Conservation (phyloP, 1,284 basidiomycete species). For the Sphagnurus paluster region DNA sequence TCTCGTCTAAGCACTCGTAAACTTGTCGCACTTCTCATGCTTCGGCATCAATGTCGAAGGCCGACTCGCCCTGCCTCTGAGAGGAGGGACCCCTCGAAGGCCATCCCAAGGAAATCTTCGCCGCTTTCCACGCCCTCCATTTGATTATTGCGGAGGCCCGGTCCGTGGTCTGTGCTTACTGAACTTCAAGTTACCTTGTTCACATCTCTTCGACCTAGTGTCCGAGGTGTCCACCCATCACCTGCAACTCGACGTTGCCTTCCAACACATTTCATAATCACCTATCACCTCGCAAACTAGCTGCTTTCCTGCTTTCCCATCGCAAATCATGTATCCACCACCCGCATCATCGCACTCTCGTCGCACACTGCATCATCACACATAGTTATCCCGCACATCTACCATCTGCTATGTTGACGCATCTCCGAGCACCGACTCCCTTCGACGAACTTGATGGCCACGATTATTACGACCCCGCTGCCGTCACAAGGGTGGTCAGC, state of each 20-base stretch:
- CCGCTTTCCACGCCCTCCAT: slow-evolving; percentile 11
- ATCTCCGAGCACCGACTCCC: background rate
- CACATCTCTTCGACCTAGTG: no score
- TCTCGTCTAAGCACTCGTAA: slow-evolving; percentile 8
- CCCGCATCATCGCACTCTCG: slow-evolving; percentile 3
- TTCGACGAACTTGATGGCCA: slow-evolving; percentile 13
- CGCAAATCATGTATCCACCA: slow-evolving; percentile 11
- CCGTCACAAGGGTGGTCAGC: background rate
- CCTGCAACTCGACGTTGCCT: slow-evolving; percentile 14
- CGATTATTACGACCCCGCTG: slow-evolving; percentile 12
- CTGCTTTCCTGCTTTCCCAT: slow-evolving; percentile 9
- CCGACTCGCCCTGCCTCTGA: slow-evolving; percentile 9
- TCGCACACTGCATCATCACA: background rate
- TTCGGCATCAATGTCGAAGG: slow-evolving; percentile 16
- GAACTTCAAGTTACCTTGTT: no score
- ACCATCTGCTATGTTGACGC: background rate
- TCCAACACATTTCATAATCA: background rate
- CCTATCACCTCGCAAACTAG: background rate
- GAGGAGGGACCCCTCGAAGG: slow-evolving; percentile 1
- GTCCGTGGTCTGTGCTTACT: background rate
- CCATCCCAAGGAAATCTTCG: slow-evolving; percentile 10
- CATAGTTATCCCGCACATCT: background rate
- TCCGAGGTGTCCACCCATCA: no score
- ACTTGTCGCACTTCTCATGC: slow-evolving; percentile 18
- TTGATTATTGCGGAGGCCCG: background rate